Evolutionary conservation across 2,329 filamentous ascomycete genomes (phyloP), one percentile per base, ranked within the genome.

Genomic region (Phaeoacremonium minimum): DNA sequence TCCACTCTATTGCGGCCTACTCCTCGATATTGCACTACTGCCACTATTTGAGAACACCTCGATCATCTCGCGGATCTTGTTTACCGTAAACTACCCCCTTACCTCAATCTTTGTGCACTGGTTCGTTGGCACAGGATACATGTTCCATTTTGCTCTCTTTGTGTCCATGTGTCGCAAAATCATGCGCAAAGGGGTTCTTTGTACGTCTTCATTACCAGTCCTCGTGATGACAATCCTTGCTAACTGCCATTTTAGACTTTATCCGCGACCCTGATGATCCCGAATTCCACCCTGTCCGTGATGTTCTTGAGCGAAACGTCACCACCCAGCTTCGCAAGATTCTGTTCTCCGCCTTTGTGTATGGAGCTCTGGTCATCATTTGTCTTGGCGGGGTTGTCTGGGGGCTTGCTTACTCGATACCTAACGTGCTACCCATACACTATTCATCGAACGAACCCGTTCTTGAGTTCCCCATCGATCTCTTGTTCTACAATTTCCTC

Each of bases 131-230:
- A 98, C 93, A 4, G 95, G 90, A 45, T 98, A 98, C 62, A 98
- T 98, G 94, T 98, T 98, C 65, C 93, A 98, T 58, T 98, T 98
- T 57, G 93, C 93, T 5, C 75, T 98, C 4, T 98, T 98, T 56
- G 93, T 98, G 14, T 94, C 90, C 38, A 97, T 98, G 90, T 98
- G 93, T 62, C 83, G 93, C 44, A 96, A 95, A 66, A 95, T 97
- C 41, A 87, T 98, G 83, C 83, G 93, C 45, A 88, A 81, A 48
- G 93, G 93, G 35, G 93, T 98, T 28, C 71, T 98, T 41, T 97
- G 83, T 87, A 70, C 75, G 83, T 73, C 30, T 18, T 33, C 14
- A n/a, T n/a, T n/a, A n/a, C n/a, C n/a, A n/a, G n/a, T n/a, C n/a
- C n/a, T n/a, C n/a, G n/a, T n/a, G n/a, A n/a, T n/a, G n/a, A n/a